Percentiles rank a stretch among this genome's conserved stretches.
Conservation (phyloP, 164 flowering plant species). For the Nymphaea colorata region DNA sequence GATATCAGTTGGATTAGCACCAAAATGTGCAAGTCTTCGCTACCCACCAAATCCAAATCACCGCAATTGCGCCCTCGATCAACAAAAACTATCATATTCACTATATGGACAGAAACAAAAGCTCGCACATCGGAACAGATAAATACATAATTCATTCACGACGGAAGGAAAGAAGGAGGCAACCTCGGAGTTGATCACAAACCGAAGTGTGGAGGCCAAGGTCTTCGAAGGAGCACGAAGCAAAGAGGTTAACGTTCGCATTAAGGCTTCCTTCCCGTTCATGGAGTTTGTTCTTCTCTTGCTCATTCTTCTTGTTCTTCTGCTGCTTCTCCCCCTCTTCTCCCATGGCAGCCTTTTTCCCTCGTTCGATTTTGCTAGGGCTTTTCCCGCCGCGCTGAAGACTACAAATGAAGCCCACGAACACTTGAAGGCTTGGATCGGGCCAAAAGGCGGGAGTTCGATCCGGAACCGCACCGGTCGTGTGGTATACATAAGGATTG, state of each 20-base stretch:
- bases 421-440: no score
- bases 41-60: neutral
- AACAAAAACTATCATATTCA: no score
- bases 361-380: neutral
- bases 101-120: no score
- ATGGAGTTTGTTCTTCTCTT: neutral
- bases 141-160: neutral
- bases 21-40: neutral
- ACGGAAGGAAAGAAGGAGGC: neutral
- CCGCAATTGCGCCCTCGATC: neutral
- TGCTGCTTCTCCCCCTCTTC: neutral
- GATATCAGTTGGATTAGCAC: neutral
- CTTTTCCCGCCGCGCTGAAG: neutral
- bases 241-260: conserved; percentile 20
- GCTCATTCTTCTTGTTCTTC: neutral
- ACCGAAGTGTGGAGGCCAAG: conserved; percentile 61
- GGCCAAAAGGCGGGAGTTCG: no score
- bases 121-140: no score
- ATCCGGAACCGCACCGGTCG: no score
- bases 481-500: no score
- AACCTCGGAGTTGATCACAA: conserved; percentile 77
- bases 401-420: no score
- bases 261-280: neutral
- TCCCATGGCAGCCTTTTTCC: neutral
- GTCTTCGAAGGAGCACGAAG: conserved; percentile 66